These are phyloP conservation scores for Linanthus parryae DNA, from an alignment of 148 eudicot species.

Conservation along the genomic window DNA sequence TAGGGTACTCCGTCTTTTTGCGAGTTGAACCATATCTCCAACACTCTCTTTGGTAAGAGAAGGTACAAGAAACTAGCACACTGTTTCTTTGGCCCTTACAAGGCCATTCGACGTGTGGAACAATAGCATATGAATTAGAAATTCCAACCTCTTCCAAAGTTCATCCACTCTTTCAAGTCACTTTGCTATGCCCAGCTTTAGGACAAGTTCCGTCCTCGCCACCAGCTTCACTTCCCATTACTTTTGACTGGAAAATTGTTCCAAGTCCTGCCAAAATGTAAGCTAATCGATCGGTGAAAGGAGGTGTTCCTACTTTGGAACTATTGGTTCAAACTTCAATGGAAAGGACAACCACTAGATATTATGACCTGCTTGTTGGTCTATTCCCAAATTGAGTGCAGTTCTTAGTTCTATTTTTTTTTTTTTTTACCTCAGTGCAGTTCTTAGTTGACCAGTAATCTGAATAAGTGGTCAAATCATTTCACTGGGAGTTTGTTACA, in stretches of 20 bases:
- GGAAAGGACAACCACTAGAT: not conserved
- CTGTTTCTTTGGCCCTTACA: constrained; percentile 1
- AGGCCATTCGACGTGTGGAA: not conserved
- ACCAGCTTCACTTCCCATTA: not conserved
- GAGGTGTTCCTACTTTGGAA: not conserved
- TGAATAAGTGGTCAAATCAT: too few species aligned
- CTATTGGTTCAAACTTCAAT: too few species aligned
- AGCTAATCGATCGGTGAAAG: not conserved
- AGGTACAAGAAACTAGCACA: not conserved
- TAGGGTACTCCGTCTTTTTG: not conserved
- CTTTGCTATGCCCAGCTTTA: too few species aligned
- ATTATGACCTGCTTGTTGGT: not conserved
- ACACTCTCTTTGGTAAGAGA: too few species aligned
- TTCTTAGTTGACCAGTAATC: too few species aligned
- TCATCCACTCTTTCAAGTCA: not conserved
- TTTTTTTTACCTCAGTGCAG: too few species aligned
- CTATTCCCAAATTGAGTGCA: not conserved
- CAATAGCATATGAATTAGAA: not conserved
- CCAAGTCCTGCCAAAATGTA: not conserved
- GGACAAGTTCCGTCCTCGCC: not conserved
- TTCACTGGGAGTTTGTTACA: too few species aligned
- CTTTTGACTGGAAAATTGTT: not conserved
- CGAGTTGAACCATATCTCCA: not conserved
- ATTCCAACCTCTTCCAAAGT: not conserved
- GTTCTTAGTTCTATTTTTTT: too few species aligned